phyloP scores from a whole-genome alignment of 768 basidiomycete genomes.

The Suillus spraguei region DNA sequence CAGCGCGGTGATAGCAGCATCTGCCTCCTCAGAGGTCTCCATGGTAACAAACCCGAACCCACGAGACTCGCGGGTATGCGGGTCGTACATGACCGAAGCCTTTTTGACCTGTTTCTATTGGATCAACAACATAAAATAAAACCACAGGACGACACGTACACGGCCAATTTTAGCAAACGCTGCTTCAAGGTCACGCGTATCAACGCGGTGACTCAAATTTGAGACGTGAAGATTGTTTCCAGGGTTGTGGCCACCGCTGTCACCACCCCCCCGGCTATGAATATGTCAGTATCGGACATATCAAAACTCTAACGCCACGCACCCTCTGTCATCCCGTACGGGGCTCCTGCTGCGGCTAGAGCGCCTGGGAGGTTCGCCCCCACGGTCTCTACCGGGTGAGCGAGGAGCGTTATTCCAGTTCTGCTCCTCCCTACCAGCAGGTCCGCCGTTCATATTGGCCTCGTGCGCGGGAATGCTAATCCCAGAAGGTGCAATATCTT shows the following conservation, averaged over 20 bases:
- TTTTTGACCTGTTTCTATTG: conserved; percentile 48
- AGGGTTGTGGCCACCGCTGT: conserved; percentile 50
- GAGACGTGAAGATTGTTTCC: conserved; percentile 71
- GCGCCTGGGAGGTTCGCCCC: conserved; percentile 58
- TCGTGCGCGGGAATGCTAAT: conserved; percentile 71
- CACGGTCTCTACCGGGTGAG: conserved; percentile 46
- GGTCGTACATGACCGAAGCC: conserved; percentile 73
- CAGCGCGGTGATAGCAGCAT: conserved; percentile 84
- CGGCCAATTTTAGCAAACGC: conserved; percentile 88
- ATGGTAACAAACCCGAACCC: conserved; percentile 92
- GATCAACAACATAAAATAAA: background rate
- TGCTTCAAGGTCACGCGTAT: conserved; percentile 86
- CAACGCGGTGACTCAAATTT: conserved; percentile 59
- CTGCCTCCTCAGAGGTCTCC: conserved; percentile 84
- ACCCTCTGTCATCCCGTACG: conserved; percentile 61
- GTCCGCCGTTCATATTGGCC: conserved; percentile 45
- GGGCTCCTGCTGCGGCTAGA: conserved; percentile 84
- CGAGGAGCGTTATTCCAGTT: conserved; percentile 52
- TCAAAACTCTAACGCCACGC: conserved; percentile 29
- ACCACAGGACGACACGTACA: conserved; percentile 43
- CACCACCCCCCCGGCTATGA: conserved; percentile 16
- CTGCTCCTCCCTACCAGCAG: conserved; percentile 53
- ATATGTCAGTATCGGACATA: background rate
- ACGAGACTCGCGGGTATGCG: conserved; percentile 70
- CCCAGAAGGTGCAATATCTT: conserved; percentile 76